phyloP scores from a whole-genome alignment of 2,329 filamentous ascomycete genomes.

The Cladosporium sp. region DNA sequence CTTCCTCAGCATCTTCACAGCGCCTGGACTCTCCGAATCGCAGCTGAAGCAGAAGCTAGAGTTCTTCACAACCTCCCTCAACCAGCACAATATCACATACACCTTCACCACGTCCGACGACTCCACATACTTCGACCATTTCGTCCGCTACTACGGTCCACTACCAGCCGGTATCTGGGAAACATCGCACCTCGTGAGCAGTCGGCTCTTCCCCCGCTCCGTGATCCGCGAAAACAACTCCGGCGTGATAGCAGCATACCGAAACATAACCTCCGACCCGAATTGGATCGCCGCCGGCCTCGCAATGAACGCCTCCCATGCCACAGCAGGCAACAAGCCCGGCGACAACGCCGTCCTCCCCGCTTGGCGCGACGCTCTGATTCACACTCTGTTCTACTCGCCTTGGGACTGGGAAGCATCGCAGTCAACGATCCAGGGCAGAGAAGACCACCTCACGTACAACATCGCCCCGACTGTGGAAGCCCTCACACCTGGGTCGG shows the following conservation, averaged over 20 bases:
- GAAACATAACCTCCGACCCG: not conserved
- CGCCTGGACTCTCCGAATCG: not conserved
- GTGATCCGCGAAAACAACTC: not conserved
- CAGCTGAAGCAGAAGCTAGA: not conserved
- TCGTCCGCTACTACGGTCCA: not conserved
- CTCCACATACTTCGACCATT: not conserved
- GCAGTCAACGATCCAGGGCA: not conserved
- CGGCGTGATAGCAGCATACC: not conserved
- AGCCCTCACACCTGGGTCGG: constrained; percentile 40
- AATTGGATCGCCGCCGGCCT: not conserved
- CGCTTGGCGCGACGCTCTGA: constrained; percentile 18
- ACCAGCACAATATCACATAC: not conserved
- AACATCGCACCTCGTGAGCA: not conserved
- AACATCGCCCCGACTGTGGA: constrained; percentile 36
- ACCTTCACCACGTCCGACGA: not conserved
- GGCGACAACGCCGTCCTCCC: constrained; percentile 10
- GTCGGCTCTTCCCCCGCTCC: not conserved
- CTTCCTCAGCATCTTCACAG: constrained; percentile 1
- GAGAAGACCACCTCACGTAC: constrained; percentile 16
- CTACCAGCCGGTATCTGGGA: not conserved
- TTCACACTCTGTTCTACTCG: constrained; percentile 13
- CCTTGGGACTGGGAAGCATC: not conserved
- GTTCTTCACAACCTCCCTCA: not conserved
- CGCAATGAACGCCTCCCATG: not conserved
- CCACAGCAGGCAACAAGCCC: not conserved